Conservation (phyloP, 139 green algal species). For the Chlorella sp. region DNA sequence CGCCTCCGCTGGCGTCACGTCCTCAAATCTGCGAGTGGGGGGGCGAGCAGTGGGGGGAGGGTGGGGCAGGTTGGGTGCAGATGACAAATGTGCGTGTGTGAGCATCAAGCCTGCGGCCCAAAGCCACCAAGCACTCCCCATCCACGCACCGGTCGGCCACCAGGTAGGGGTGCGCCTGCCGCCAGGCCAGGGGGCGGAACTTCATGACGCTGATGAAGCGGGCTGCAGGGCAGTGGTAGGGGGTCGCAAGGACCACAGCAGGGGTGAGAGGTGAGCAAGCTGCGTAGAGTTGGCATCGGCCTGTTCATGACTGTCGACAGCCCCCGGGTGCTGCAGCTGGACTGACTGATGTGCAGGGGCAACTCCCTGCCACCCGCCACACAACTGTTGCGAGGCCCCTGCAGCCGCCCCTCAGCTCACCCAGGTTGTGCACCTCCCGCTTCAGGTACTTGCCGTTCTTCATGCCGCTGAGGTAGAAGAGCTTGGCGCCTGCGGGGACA, state of each 20-base stretch:
- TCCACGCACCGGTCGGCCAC: slow-evolving; percentile 79
- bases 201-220: slow-evolving; percentile 81
- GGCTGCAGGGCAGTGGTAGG: neutral
- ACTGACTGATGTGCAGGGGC: too few species aligned
- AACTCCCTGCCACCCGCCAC: too few species aligned
- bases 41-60: neutral
- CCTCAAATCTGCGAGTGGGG: slow-evolving; percentile 64
- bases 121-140: too few species aligned
- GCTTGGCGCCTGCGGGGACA: slow-evolving; percentile 86
- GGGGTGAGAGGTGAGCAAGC: too few species aligned
- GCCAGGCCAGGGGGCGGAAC: slow-evolving; percentile 94
- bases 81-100: neutral
- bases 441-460: slow-evolving; percentile 89
- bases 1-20: slow-evolving; percentile 86
- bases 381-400: too few species aligned
- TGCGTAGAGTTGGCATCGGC: too few species aligned
- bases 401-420: neutral
- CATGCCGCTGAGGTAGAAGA: slow-evolving; percentile 97
- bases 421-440: slow-evolving; percentile 95
- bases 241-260: neutral
- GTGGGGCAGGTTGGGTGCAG: neutral
- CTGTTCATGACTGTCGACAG: too few species aligned
- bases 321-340: too few species aligned
- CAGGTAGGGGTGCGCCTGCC: slow-evolving; percentile 90
- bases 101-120: too few species aligned